Percentiles rank a stretch among this genome's conserved stretches.
These are phyloP conservation scores for Cyanidioschyzon merolae DNA, from an alignment of 23 red algal genomes.

Conservation along the genomic window DNA sequence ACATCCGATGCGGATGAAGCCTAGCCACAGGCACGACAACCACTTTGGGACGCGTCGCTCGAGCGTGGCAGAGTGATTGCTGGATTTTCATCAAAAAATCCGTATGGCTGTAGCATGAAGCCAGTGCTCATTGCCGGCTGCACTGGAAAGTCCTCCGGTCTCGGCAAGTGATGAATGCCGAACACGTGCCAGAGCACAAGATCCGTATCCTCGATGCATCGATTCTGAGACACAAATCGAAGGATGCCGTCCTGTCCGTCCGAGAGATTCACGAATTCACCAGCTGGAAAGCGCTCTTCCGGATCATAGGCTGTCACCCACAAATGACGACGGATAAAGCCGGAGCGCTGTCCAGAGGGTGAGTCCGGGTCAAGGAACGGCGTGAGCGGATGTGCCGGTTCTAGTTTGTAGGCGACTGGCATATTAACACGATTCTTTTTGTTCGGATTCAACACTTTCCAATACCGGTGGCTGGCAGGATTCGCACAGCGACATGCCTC, in stretches of 20 bases:
- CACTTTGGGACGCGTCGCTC: too few relatives aligned
- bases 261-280: constrained; percentile 52
- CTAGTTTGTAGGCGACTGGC: constrained; percentile 58
- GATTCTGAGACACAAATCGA: constrained; percentile 29
- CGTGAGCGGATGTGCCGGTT: constrained; percentile 24
- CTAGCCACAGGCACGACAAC: too few relatives aligned
- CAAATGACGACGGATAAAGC: constrained; percentile 42
- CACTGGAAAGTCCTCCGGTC: constrained; percentile 70
- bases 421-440: constrained; percentile 35
- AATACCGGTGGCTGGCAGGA: constrained; percentile 27
- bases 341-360: constrained; percentile 26
- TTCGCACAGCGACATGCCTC: constrained; percentile 10
- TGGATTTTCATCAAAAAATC: constrained; percentile 64
- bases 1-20: too few relatives aligned
- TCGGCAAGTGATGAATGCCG: constrained; percentile 58
- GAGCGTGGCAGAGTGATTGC: constrained; percentile 39
- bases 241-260: constrained; percentile 33
- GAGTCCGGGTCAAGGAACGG: constrained; percentile 36
- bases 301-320: constrained; percentile 60
- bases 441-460: constrained; percentile 43
- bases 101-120: constrained; percentile 50
- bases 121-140: constrained; percentile 49
- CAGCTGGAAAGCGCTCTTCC: constrained; percentile 47
- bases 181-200: constrained; percentile 73
- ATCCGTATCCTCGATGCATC: constrained; percentile 30